These are phyloP conservation scores for Nemania bipapillata DNA, from an alignment of 2,329 filamentous ascomycete genomes.

Conservation along the genomic window DNA sequence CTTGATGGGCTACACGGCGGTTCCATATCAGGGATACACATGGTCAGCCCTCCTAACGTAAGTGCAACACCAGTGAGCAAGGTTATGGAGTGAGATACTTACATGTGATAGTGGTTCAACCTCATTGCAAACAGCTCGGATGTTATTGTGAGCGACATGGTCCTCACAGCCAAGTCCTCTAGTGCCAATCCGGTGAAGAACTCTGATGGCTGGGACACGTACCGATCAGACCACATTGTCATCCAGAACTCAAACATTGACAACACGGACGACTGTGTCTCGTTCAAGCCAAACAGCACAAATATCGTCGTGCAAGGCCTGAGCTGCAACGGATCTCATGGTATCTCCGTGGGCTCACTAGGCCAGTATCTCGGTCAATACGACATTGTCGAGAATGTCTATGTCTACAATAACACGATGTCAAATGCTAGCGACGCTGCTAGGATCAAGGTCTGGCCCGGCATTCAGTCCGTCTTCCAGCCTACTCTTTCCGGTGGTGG, in stretches of 20 bases:
- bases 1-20: constrained; percentile 38
- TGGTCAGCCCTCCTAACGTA: constrained; percentile 39
- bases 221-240: constrained; percentile 69
- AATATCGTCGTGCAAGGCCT: constrained; percentile 75
- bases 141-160: constrained; percentile 71
- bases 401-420: constrained; percentile 70
- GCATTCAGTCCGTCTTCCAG: constrained; percentile 63
- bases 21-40: constrained; percentile 36
- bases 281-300: constrained; percentile 79
- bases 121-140: constrained; percentile 73
- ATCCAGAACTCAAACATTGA: constrained; percentile 73
- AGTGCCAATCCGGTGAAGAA: constrained; percentile 67
- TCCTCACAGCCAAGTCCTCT: constrained; percentile 61
- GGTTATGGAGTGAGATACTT: background rate
- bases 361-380: constrained; percentile 72
- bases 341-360: constrained; percentile 76
- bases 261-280: constrained; percentile 77
- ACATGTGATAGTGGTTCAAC: constrained; percentile 66
- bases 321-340: constrained; percentile 75
- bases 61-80: constrained; percentile 6
- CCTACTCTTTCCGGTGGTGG: constrained; percentile 74
- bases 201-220: constrained; percentile 73
- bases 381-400: constrained; percentile 76
- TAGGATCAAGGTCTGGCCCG: constrained; percentile 80
- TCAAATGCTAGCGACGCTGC: constrained; percentile 71